Evolutionary conservation across 2,329 filamentous ascomycete genomes (phyloP).

Genomic region (Neonectria faginata): DNA sequence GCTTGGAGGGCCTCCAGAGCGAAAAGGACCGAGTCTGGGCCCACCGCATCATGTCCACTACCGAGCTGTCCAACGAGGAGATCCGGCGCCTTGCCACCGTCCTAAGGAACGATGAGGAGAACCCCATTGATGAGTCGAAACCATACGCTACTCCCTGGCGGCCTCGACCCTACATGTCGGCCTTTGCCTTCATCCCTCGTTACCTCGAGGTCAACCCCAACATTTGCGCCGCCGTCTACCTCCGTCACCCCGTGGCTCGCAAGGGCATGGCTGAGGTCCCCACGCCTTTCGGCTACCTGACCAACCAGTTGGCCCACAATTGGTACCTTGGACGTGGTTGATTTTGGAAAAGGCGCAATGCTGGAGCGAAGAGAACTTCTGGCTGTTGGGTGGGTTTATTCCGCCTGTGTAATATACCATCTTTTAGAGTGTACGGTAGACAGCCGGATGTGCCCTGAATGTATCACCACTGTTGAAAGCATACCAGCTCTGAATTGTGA

Average conservation of each 20-base stretch:
- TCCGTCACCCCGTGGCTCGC: conserved; percentile 91
- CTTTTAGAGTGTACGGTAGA: conserved; percentile 48
- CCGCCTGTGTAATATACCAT: conserved; percentile 49
- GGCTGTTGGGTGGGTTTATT: conserved; percentile 35
- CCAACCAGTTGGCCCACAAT: conserved; percentile 87
- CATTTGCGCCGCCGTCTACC: conserved; percentile 93
- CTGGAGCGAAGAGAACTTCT: conserved; percentile 31
- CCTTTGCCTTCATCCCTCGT: conserved; percentile 93
- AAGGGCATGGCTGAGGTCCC: conserved; percentile 85
- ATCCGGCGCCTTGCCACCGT: conserved; percentile 65
- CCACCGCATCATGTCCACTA: conserved; percentile 49
- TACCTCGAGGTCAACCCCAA: conserved; percentile 99
- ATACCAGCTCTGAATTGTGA: conserved; percentile 27
- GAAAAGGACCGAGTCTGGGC: conserved; percentile 49
- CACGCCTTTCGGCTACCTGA: conserved; percentile 78
- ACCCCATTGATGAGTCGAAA: conserved; percentile 80
- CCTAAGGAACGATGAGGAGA: conserved; percentile 74
- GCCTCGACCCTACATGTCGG: conserved; percentile 86
- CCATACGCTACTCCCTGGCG: conserved; percentile 93
- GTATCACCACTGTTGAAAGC: conserved; percentile 46
- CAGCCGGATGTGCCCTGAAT: conserved; percentile 46
- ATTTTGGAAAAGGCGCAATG: conserved; percentile 24
- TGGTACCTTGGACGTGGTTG: conserved; percentile 92
- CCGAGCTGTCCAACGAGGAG: conserved; percentile 60
- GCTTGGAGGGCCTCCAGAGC: conserved; percentile 50